phyloP scores from a whole-genome alignment of 2,329 filamentous ascomycete genomes.

The Seiridium cupressi region DNA sequence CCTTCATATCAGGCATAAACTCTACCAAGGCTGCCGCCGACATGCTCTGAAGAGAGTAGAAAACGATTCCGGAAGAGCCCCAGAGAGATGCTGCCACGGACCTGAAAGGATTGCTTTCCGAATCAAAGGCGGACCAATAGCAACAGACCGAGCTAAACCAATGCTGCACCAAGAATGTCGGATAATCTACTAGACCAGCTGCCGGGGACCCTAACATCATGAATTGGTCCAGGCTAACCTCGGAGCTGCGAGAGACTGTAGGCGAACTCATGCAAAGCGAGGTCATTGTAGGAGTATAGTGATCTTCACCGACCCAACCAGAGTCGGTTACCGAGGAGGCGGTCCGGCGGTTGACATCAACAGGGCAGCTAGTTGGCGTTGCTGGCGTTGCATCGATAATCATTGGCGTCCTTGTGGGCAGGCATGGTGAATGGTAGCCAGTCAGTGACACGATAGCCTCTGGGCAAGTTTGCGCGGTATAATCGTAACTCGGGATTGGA shows the following conservation, averaged over 20 bases:
- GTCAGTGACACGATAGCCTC: neutral
- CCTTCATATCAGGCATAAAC: neutral
- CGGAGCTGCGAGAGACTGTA: neutral
- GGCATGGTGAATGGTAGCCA: neutral
- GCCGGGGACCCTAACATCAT: neutral
- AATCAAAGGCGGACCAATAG: conserved; percentile 4
- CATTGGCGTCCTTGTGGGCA: neutral
- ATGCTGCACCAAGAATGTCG: conserved; percentile 1
- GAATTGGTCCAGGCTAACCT: neutral
- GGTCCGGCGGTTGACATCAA: neutral
- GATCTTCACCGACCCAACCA: neutral
- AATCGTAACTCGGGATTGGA: neutral
- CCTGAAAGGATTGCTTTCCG: neutral
- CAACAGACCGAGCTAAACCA: conserved; percentile 5
- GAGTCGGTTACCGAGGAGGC: neutral
- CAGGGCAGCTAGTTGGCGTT: neutral
- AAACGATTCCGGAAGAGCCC: conserved; percentile 1
- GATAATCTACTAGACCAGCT: neutral
- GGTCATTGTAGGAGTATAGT: neutral
- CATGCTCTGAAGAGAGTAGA: conserved; percentile 5
- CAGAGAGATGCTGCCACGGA: neutral
- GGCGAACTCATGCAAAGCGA: neutral
- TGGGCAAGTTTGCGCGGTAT: neutral
- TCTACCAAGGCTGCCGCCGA: neutral
- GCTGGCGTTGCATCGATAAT: neutral